Base-by-base conservation (phyloP, 2,329 filamentous ascomycete genomes). In the Aureobasidium sp. region DNA sequence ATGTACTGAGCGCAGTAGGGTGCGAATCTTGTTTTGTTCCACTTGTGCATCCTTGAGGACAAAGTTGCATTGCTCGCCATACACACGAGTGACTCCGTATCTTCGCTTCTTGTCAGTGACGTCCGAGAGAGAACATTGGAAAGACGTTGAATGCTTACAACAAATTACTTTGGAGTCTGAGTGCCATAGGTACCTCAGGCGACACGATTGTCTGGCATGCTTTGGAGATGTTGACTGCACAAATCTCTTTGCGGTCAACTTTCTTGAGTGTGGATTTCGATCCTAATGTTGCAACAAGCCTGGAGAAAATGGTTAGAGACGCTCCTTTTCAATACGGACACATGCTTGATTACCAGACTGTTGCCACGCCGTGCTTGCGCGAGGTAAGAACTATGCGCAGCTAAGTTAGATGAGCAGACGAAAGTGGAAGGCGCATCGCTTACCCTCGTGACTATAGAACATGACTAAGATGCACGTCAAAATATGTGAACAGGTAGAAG, bases 401-500 rank as follows among this genome's bases (percentile, higher is more conserved):
- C 56, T 40, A 52, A 15, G 19, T 44, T 29, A 45, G 48, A 48
- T 33, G 24, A 29, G 29, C 12, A 33, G 9, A 22, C 39, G 17
- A 35, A 24, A 31, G 24, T 22, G 15, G 45, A n/a, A 17, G 5
- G 11, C 15, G 22, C 12, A 19, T 24, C 5, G 39, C 86, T 71
- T 79, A 94, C 93, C 90, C 76, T 97, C 92, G 77, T 96, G 90
- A 69, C 90, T 95, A 78, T 96, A 97, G 73, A 97, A 97, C 92
- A 97, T 97, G 68, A 39, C 73, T 5, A 57, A 39, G 6, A 24
- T 22, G 22, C 40, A 12, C 12, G 29, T 17, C 5, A 3, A 47
- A 40, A 37, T 40, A 56, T 40, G 29, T 15, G 40, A 60, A 24
- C 24, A 24, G 22, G 5, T 19, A 37, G 14, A 17, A n/a, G 19